These are phyloP conservation scores for Candida nemodendra DNA, from an alignment of 805 yeast genomes.

Conservation along the genomic window DNA sequence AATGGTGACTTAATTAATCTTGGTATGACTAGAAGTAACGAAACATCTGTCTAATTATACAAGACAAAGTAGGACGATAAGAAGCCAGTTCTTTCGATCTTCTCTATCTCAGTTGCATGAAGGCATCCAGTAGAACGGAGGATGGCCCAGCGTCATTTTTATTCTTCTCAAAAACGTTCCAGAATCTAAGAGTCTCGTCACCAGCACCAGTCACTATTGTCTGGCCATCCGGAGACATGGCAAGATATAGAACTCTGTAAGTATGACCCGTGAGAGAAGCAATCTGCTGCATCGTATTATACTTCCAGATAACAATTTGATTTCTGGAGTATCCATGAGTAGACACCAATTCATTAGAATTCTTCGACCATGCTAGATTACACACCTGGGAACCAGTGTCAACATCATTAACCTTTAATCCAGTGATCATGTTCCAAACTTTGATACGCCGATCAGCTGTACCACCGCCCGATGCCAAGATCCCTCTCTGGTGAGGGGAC, in stretches of 20 bases:
- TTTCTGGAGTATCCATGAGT: conserved; percentile 93
- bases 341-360: conserved; percentile 87
- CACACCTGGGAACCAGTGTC: conserved; percentile 97
- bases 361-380: conserved; percentile 88
- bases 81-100: not conserved
- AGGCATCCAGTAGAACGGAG: conserved; percentile 68
- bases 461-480: conserved; percentile 95
- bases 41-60: not conserved
- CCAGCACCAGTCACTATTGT: conserved; percentile 98
- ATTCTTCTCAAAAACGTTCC: conserved; percentile 89
- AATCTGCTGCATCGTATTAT: conserved; percentile 86
- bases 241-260: conserved; percentile 82
- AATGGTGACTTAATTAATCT: too few relatives aligned
- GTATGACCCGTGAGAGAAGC: conserved; percentile 95
- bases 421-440: conserved; percentile 88
- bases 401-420: conserved; percentile 69
- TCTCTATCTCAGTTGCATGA: conserved; percentile 61
- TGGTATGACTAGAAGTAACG: too few relatives aligned
- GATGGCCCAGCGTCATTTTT: conserved; percentile 57
- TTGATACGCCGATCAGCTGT: conserved; percentile 89
- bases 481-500: conserved; percentile 96
- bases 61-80: too few relatives aligned
- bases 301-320: conserved; percentile 92
- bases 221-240: conserved; percentile 93
- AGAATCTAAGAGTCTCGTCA: conserved; percentile 91